These are phyloP conservation scores for Candida ortonii DNA, from an alignment of 805 yeast species.

Conservation along the genomic window DNA sequence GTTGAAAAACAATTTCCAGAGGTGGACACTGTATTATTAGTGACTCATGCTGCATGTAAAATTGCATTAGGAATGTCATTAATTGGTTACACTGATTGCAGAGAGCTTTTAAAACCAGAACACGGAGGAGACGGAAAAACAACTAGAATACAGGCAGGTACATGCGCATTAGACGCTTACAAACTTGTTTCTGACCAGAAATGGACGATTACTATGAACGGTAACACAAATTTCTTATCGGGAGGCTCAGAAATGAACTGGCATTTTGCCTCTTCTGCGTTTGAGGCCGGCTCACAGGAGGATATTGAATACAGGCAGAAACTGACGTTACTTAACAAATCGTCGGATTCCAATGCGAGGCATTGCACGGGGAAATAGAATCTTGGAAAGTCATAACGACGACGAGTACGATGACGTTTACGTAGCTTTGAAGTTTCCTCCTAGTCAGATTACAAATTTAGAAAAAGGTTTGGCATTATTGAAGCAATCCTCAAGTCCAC, in stretches of 20 bases:
- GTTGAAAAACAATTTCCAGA: slow-evolving; percentile 59
- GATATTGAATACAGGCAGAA: slow-evolving; percentile 61
- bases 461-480: slow-evolving; percentile 10
- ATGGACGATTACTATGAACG: slow-evolving; percentile 71
- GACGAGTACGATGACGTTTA: slow-evolving; percentile 47
- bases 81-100: slow-evolving; percentile 48
- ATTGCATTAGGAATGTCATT: slow-evolving; percentile 83
- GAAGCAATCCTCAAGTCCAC: slow-evolving; percentile 22
- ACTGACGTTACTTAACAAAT: too few relatives aligned
- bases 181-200: slow-evolving; percentile 29
- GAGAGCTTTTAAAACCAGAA: slow-evolving; percentile 48
- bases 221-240: slow-evolving; percentile 65
- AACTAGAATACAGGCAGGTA: slow-evolving; percentile 61
- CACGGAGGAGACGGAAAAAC: slow-evolving; percentile 38
- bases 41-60: slow-evolving; percentile 92
- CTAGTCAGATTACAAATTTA: slow-evolving; percentile 27
- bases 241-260: slow-evolving; percentile 93
- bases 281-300: slow-evolving; percentile 88
- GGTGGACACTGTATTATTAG: slow-evolving; percentile 61
- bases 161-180: slow-evolving; percentile 79
- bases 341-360: slow-evolving; percentile 30
- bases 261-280: slow-evolving; percentile 62
- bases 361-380: slow-evolving; percentile 17
- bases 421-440: slow-evolving; percentile 53
- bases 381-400: slow-evolving; percentile 11